Conservation (phyloP, 768 basidiomycete genomes). For the Polyporus arcularius region DNA sequence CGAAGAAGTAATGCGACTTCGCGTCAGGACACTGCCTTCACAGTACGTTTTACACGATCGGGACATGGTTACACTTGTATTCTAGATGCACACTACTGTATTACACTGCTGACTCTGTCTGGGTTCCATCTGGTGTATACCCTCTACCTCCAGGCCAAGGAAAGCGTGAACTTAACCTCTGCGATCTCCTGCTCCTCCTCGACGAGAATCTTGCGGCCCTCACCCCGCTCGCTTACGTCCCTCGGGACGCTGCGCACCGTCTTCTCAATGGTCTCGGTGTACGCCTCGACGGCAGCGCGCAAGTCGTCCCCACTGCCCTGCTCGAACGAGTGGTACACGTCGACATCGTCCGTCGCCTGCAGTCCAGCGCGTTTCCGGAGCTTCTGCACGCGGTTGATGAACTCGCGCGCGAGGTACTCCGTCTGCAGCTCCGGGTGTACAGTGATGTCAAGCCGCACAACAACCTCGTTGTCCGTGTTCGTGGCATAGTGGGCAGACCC, state of each 20-base stretch:
- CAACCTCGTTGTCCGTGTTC: constrained; percentile 93
- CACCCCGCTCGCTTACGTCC: constrained; percentile 54
- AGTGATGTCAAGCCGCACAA: constrained; percentile 88
- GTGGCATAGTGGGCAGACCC: constrained; percentile 61
- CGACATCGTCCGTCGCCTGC: constrained; percentile 92
- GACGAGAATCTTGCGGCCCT: constrained; percentile 55
- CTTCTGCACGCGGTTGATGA: constrained; percentile 93
- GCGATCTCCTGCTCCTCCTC: constrained; percentile 89
- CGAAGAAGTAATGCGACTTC: constrained; percentile 61
- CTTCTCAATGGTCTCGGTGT: constrained; percentile 69
- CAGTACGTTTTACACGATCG: constrained; percentile 1
- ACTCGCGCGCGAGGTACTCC: constrained; percentile 87
- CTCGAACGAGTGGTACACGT: constrained; percentile 83
- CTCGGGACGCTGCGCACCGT: constrained; percentile 73
- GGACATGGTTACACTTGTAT: constrained; percentile 29
- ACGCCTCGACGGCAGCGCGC: constrained; percentile 60
- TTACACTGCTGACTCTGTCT: constrained; percentile 29
- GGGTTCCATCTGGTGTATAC: constrained; percentile 12
- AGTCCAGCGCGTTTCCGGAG: constrained; percentile 94
- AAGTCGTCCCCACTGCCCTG: constrained; percentile 66
- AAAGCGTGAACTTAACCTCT: constrained; percentile 75
- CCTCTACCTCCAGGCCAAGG: constrained; percentile 56
- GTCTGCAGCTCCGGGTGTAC: constrained; percentile 83
- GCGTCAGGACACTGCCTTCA: background rate
- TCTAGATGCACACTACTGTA: constrained; percentile 33